Evolutionary conservation across 768 basidiomycete genomes (phyloP).

Genomic region (Suillus fuscotomentosus): DNA sequence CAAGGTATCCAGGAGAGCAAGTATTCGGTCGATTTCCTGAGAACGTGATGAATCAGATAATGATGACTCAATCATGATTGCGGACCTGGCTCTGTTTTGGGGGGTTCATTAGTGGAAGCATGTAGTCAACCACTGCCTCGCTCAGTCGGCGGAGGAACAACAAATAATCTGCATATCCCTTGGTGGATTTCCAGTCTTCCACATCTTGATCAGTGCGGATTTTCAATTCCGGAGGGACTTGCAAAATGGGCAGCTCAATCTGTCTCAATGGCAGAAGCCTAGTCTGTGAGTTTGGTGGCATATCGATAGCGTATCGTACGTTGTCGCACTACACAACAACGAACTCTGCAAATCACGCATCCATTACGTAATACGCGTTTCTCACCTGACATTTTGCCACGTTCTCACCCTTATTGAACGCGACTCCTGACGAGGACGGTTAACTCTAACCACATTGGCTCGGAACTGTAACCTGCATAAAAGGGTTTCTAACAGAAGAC

Average conservation of each 20-base stretch:
- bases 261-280: conserved; percentile 30
- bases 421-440: conserved; percentile 5
- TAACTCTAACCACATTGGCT: background rate
- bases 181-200: conserved; percentile 65
- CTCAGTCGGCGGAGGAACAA: conserved; percentile 75
- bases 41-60: background rate
- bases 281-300: conserved; percentile 12
- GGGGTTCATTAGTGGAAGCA: conserved; percentile 42
- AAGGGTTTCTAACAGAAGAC: background rate
- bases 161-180: conserved; percentile 71
- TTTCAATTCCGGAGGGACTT: conserved; percentile 41
- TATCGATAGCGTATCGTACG: background rate
- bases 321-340: background rate
- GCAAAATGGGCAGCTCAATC: conserved; percentile 24
- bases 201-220: conserved; percentile 78
- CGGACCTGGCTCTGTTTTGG: conserved; percentile 24
- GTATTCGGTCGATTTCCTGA: conserved; percentile 46
- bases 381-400: conserved; percentile 5
- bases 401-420: conserved; percentile 2
- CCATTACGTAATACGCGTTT: conserved; percentile 26
- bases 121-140: conserved; percentile 70
- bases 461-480: background rate
- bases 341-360: background rate
- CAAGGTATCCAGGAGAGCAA: conserved; percentile 63
- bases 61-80: background rate